Evolutionary conservation across 345 rosid species (phyloP).

Genomic region (Lagerstroemia speciosa): DNA sequence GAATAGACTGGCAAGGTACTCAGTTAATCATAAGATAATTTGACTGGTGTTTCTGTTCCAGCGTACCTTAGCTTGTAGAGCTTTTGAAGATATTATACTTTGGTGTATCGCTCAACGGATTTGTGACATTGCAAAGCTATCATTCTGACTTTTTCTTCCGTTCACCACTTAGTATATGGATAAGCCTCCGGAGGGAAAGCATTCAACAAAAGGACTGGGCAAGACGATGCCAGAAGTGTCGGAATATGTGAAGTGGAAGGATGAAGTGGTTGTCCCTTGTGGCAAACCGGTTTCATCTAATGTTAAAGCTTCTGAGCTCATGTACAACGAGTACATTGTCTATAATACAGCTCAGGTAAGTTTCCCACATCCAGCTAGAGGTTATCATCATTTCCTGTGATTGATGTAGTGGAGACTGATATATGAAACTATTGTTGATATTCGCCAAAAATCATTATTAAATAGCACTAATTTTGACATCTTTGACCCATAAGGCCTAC

Average conservation of each 20-base stretch:
- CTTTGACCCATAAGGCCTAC: background rate
- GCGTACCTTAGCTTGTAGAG: background rate
- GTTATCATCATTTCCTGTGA: background rate
- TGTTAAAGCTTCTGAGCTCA: constrained; percentile 69
- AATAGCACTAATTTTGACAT: background rate
- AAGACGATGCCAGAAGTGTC: constrained; percentile 71
- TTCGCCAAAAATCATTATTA: background rate
- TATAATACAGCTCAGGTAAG: constrained; percentile 79
- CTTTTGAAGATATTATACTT: background rate
- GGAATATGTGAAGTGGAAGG: constrained; percentile 73
- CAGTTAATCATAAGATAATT: background rate
- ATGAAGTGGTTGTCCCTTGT: constrained; percentile 75
- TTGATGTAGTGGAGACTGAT: background rate
- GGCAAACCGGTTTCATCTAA: constrained; percentile 83
- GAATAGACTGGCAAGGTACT: background rate
- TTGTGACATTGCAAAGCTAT: constrained; percentile 3
- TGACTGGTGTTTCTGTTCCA: background rate
- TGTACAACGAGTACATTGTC: constrained; percentile 92
- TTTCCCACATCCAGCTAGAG: background rate
- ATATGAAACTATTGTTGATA: background rate
- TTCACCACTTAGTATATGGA: constrained; percentile 50
- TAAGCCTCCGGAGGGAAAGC: constrained; percentile 84
- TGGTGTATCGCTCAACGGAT: background rate
- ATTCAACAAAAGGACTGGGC: constrained; percentile 91
- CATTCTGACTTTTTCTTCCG: background rate